These are phyloP conservation scores for Psilocybe tampanensis DNA, from an alignment of 768 basidiomycete species.

Conservation along the genomic window DNA sequence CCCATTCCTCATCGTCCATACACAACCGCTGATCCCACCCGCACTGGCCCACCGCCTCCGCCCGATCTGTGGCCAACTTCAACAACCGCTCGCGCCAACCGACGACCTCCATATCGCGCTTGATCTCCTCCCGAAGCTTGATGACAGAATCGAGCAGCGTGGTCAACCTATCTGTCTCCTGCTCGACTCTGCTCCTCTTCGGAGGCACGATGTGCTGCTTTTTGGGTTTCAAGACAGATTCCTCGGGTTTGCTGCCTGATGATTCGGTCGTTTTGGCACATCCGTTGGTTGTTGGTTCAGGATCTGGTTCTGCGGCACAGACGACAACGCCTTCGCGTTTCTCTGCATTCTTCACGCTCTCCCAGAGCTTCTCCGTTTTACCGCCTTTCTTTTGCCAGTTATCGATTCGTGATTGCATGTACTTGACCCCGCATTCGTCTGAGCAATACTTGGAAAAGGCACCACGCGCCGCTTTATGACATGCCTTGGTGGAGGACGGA, in stretches of 20 bases:
- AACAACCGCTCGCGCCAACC: constrained; percentile 71
- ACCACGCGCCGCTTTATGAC: constrained; percentile 80
- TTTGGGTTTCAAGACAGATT: constrained; percentile 18
- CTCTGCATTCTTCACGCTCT: constrained; percentile 67
- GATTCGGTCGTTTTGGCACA: constrained; percentile 21
- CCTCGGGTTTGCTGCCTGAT: constrained; percentile 6
- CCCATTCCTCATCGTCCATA: constrained; percentile 81
- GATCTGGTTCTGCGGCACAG: constrained; percentile 34
- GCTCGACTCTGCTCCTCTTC: constrained; percentile 49
- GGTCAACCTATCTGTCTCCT: constrained; percentile 60
- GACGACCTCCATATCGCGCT: constrained; percentile 69
- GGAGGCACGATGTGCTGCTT: constrained; percentile 26
- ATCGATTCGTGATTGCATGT: constrained; percentile 66
- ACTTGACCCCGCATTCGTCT: constrained; percentile 81
- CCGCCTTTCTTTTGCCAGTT: constrained; percentile 66
- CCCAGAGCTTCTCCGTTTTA: constrained; percentile 69
- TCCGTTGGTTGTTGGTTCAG: constrained; percentile 10
- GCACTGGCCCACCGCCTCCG: constrained; percentile 68
- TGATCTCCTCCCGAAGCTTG: constrained; percentile 62
- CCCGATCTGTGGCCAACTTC: constrained; percentile 66
- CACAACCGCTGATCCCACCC: constrained; percentile 90
- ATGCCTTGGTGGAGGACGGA: constrained; percentile 65
- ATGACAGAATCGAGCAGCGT: constrained; percentile 58
- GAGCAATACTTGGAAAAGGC: constrained; percentile 92
- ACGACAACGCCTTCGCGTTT: constrained; percentile 73